Evolutionary conservation across 176 grass and related monocot genomes (phyloP).

Genomic region (Oryza longistaminata): DNA sequence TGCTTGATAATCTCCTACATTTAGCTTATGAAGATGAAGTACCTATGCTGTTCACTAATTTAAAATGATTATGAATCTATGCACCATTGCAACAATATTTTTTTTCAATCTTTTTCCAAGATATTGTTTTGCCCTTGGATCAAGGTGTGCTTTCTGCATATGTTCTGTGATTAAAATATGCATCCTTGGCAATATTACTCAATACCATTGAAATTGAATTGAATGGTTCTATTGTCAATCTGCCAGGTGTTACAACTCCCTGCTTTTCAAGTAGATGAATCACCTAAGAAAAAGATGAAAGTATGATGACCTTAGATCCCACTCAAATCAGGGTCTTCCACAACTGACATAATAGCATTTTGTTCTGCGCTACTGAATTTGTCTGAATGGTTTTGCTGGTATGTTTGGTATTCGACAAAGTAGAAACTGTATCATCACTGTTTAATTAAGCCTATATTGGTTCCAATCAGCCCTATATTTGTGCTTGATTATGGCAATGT

Average conservation of each 20-base stretch:
- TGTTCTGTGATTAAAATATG: not conserved
- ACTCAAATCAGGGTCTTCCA: constrained; percentile 29
- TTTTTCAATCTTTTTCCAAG: not conserved
- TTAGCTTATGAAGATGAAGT: constrained; percentile 10
- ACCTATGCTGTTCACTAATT: not conserved
- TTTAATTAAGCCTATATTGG: constrained; percentile 21
- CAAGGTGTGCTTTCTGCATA: constrained; percentile 14
- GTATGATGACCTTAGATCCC: constrained; percentile 29
- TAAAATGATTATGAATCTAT: not conserved
- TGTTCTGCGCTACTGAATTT: constrained; percentile 22
- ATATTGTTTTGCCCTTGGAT: not conserved
- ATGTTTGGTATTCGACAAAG: constrained; percentile 30
- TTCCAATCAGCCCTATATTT: constrained; percentile 5
- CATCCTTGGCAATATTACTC: too few species aligned
- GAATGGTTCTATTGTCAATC: constrained; percentile 3
- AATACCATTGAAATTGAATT: not conserved
- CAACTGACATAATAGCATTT: constrained; percentile 30
- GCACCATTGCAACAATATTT: not conserved
- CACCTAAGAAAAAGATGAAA: constrained; percentile 37
- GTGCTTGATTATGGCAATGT: constrained; percentile 30
- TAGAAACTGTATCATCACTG: constrained; percentile 11
- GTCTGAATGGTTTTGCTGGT: constrained; percentile 30
- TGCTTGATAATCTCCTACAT: not conserved
- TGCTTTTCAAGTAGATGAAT: constrained; percentile 32
- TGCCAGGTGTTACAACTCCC: constrained; percentile 34